Conservation (phyloP, 2,329 filamentous ascomycete species). For the Botryotinia narcissicola region DNA sequence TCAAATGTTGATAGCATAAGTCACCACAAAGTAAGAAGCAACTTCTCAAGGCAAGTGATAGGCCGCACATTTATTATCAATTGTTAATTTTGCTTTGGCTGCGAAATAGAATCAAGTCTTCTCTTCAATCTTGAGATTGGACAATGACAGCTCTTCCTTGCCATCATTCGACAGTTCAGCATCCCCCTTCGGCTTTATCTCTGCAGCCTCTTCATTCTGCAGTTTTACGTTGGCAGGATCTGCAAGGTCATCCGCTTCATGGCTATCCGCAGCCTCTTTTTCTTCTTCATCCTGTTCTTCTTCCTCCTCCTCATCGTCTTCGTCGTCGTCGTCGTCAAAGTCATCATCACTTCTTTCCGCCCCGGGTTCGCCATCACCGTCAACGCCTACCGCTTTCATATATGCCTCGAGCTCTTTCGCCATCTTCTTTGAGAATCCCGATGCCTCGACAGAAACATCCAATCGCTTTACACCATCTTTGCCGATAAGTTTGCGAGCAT, state of each 20-base stretch:
- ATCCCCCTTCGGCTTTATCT: not conserved
- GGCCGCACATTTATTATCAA: not conserved
- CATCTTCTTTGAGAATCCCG: slow-evolving; percentile 96
- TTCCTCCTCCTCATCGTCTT: slow-evolving; percentile 37
- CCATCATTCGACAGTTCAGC: slow-evolving; percentile 8
- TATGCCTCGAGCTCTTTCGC: slow-evolving; percentile 89
- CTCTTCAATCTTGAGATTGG: slow-evolving; percentile 33
- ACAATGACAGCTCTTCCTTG: slow-evolving; percentile 25
- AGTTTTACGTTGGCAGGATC: not conserved
- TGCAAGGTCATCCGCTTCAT: not conserved
- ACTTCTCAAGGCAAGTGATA: not conserved
- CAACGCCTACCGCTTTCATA: slow-evolving; percentile 69
- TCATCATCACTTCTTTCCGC: slow-evolving; percentile 39
- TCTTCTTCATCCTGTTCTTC: slow-evolving; percentile 38
- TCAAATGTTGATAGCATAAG: not conserved
- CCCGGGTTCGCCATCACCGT: slow-evolving; percentile 42
- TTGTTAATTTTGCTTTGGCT: not conserved
- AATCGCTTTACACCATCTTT: slow-evolving; percentile 66
- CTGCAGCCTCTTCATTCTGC: not conserved
- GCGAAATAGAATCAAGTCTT: slow-evolving; percentile 32
- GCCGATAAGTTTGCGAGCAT: slow-evolving; percentile 72
- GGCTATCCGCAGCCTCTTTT: slow-evolving; percentile 23
- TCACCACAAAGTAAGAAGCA: not conserved
- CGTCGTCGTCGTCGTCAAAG: slow-evolving; percentile 41
- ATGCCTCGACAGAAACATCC: slow-evolving; percentile 86